phyloP scores from a whole-genome alignment of 129 eudicot genomes.

The Centaurea solstitialis region DNA sequence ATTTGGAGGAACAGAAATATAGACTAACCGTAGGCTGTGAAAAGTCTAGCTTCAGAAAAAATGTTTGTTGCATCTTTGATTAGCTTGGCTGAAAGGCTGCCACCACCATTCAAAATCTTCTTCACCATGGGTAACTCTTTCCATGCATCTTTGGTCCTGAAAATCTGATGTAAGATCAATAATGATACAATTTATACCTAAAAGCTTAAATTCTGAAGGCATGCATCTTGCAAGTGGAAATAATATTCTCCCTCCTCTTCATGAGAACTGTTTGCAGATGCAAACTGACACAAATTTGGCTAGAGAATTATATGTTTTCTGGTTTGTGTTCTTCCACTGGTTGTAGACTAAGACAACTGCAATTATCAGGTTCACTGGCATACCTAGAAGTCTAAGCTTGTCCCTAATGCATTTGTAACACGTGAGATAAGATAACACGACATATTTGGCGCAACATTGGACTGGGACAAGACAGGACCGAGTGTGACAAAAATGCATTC shows the following conservation, averaged over 20 bases:
- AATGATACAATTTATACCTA: neutral
- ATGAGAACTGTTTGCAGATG: too few relatives aligned
- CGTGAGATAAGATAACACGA: too few relatives aligned
- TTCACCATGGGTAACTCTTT: constrained; percentile 39
- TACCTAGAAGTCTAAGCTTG: too few relatives aligned
- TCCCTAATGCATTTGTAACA: too few relatives aligned
- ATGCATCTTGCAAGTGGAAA: neutral
- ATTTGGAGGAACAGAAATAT: neutral
- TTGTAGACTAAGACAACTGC: too few relatives aligned
- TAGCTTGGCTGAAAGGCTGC: constrained; percentile 64
- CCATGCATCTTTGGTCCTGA: constrained; percentile 42
- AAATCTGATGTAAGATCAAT: constrained; percentile 30
- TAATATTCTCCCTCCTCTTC: neutral
- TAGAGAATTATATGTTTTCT: too few relatives aligned
- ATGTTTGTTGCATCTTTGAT: constrained; percentile 44
- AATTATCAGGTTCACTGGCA: too few relatives aligned
- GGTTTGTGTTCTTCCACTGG: too few relatives aligned
- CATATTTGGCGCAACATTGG: neutral
- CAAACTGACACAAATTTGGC: too few relatives aligned
- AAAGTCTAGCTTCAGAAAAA: constrained; percentile 63
- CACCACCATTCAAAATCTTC: constrained; percentile 92
- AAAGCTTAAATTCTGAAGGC: neutral
- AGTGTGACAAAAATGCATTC: neutral
- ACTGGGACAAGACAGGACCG: neutral
- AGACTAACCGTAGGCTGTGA: constrained; percentile 82